Evolutionary conservation across 441 rosid genomes (phyloP), one percentile per base, ranked within the genome.

Genomic region (Breynia disticha): DNA sequence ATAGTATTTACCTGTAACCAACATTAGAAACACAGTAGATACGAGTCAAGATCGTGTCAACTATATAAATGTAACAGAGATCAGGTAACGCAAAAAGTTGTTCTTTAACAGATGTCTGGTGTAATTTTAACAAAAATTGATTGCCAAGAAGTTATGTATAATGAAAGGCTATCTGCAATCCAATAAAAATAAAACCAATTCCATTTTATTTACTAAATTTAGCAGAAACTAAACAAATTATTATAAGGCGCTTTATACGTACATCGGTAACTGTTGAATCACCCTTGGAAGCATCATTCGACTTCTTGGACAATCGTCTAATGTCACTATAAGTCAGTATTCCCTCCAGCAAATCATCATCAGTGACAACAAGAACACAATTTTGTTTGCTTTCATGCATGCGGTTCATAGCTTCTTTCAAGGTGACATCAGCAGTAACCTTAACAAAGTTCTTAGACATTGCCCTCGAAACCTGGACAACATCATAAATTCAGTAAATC

Each of bases 401-500:
- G 64, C 60, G 70, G 64, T 76, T 80, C 61, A 75, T 71, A 56
- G 95, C 96, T 72, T 86, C 96, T 76, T 77, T 78, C 67, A 91
- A 50, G 64, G 78, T 83, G 61, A 70, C 55, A 55, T 51, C 65
- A 28, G 59, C 66, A 64, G 84, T 63, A 50, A 87, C 79, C 76
- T 82, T 87, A 57, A 69, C 75, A 63, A 72, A 84, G 57, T 73
- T 82, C 77, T 82, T 87, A 64, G 98, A 80, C 96, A 91, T 86
- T 55, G 90, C 86, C 65, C 65, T 76, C 41, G 72, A 72, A 59
- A 86, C 90, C 95, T 82, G 70, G 52, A 63, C 56, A 59, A 61
- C 38, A 46, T 48, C 39, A 68, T 18, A 48, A 48, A 38, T 15
- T 28, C 19, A 48, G 17, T 16, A 54, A 46, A 48, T 19, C 10